phyloP scores from a whole-genome alignment of 2,329 filamentous ascomycete genomes.

The Tolypocladium pustulatum region DNA sequence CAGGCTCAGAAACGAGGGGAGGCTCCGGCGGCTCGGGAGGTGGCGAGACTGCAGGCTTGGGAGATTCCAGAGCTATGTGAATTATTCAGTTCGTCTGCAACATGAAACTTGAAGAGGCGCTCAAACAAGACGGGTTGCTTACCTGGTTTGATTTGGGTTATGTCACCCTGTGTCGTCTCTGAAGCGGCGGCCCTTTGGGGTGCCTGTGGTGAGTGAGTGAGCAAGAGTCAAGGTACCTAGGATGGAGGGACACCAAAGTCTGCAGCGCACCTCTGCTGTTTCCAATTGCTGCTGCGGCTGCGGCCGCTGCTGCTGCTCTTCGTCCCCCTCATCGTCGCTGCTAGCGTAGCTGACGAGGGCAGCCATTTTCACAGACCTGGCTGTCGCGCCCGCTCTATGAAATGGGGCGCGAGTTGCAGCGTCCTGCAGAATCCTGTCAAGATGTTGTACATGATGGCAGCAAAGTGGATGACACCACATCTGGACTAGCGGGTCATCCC shows the following conservation, averaged over 20 bases:
- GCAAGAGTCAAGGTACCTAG: background rate
- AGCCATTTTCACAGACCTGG: constrained; percentile 18
- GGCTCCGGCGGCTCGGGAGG: constrained; percentile 1
- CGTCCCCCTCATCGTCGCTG: constrained; percentile 38
- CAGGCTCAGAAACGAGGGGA: constrained; percentile 14
- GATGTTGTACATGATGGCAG: background rate
- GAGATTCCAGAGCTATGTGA: background rate
- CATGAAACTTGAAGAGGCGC: too few relatives aligned
- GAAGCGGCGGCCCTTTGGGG: background rate
- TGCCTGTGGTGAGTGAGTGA: background rate
- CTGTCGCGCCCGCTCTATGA: background rate
- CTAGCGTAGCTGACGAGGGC: constrained; percentile 40
- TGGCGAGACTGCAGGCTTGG: background rate
- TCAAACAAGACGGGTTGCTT: background rate
- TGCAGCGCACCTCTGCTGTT: background rate
- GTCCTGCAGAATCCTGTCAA: background rate
- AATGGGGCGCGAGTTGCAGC: background rate
- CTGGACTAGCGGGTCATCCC: background rate
- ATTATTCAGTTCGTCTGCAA: background rate
- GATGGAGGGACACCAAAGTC: background rate
- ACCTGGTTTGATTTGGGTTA: background rate
- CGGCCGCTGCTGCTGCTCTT: constrained; percentile 2
- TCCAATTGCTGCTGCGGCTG: background rate
- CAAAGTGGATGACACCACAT: background rate
- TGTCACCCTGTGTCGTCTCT: background rate